These are phyloP conservation scores for Vitis riparia DNA, from an alignment of 164 flowering plant genomes.

Conservation along the genomic window DNA sequence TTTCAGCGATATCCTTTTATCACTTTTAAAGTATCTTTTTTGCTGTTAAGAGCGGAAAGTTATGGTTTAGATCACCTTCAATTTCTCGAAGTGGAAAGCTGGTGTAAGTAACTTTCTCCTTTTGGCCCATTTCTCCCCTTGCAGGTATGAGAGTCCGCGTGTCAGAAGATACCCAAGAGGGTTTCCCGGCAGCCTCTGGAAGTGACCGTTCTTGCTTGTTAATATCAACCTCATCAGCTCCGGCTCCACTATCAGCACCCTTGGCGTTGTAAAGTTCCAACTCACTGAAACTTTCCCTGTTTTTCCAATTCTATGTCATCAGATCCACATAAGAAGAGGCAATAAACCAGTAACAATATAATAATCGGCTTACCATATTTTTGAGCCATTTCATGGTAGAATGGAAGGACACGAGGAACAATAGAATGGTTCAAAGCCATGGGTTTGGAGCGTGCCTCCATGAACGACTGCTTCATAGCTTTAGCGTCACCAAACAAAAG, in stretches of 20 bases:
- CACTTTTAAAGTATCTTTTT: too few species aligned
- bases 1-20: too few species aligned
- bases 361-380: slow-evolving; percentile 33
- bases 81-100: slow-evolving; percentile 46
- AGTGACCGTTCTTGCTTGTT: slow-evolving; percentile 30
- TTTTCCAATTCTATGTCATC: background rate
- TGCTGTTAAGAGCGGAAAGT: too few species aligned
- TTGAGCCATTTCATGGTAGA: slow-evolving; percentile 21
- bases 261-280: slow-evolving; percentile 44
- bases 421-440: slow-evolving; percentile 38
- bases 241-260: slow-evolving; percentile 41
- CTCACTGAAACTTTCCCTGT: slow-evolving; percentile 37
- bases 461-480: slow-evolving; percentile 19
- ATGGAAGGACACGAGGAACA: slow-evolving; percentile 30
- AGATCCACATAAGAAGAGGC: too few species aligned
- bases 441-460: slow-evolving; percentile 45
- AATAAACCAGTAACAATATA: background rate
- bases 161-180: slow-evolving; percentile 30
- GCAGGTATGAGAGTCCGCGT: slow-evolving; percentile 28
- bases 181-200: slow-evolving; percentile 36
- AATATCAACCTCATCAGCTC: slow-evolving; percentile 31
- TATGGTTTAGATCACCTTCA: slow-evolving; percentile 31
- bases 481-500: slow-evolving; percentile 39
- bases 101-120: slow-evolving; percentile 39
- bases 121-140: slow-evolving; percentile 49